Percentiles rank a stretch among this genome's conserved stretches.
Evolutionary conservation across 805 yeast genomes (phyloP).

Genomic region (Kuraishia molischiana): DNA sequence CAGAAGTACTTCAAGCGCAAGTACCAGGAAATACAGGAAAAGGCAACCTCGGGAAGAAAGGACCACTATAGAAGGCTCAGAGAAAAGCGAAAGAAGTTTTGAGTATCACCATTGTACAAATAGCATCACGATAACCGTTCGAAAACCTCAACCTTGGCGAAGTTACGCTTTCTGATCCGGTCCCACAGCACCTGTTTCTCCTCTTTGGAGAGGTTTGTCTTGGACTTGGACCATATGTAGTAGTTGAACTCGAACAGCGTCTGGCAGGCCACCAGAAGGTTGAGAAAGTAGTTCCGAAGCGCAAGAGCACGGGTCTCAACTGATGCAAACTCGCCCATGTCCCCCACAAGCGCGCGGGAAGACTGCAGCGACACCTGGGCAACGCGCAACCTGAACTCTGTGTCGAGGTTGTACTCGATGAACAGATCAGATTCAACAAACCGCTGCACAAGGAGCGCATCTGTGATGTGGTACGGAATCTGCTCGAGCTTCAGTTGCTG

Average conservation of each 20-base stretch:
- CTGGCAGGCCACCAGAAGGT: slow-evolving; percentile 44
- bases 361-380: slow-evolving; percentile 41
- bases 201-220: slow-evolving; percentile 25
- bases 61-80: slow-evolving; percentile 54
- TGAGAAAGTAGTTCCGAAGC: slow-evolving; percentile 38
- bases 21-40: slow-evolving; percentile 67
- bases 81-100: slow-evolving; percentile 47
- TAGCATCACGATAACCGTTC: slow-evolving; percentile 4
- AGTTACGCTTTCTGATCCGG: slow-evolving; percentile 38
- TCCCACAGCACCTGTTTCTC: slow-evolving; percentile 39
- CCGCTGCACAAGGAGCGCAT: slow-evolving; percentile 21
- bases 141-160: slow-evolving; percentile 29
- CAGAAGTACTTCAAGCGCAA: slow-evolving; percentile 77
- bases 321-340: slow-evolving; percentile 2
- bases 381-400: slow-evolving; percentile 31
- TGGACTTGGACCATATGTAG: slow-evolving; percentile 18
- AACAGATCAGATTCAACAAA: slow-evolving; percentile 33
- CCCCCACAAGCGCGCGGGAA: slow-evolving; percentile 21
- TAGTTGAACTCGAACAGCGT: slow-evolving; percentile 40
- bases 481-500: slow-evolving; percentile 8
- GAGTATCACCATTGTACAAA: slow-evolving; percentile 3
- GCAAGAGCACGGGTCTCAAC: slow-evolving; percentile 32
- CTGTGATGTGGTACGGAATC: slow-evolving; percentile 4
- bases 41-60: slow-evolving; percentile 54
- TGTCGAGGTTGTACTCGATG: slow-evolving; percentile 36